Conservation (phyloP, 2,329 filamentous ascomycete species). For the Penicillium sp. region DNA sequence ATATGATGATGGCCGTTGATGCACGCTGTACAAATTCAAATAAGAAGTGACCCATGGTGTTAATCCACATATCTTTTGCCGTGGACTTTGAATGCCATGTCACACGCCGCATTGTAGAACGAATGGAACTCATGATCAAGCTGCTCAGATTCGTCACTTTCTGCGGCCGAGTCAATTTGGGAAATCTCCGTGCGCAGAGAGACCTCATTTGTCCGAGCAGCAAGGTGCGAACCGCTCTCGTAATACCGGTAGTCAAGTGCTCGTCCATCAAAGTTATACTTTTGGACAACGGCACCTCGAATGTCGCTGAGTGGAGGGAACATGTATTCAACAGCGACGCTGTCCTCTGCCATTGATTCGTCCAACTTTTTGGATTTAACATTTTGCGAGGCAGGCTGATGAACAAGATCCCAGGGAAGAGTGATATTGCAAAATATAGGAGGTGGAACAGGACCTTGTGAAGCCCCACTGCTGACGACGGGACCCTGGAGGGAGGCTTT, state of each 20-base stretch:
- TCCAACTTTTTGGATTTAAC: not conserved
- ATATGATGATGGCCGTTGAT: not conserved
- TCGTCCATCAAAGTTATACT: conserved; percentile 34
- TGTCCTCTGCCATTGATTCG: conserved; percentile 4
- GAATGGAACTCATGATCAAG: conserved; percentile 30
- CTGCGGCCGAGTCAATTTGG: not conserved
- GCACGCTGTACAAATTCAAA: conserved; percentile 10
- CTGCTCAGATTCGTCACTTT: conserved; percentile 5
- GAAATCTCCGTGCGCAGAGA: conserved; percentile 30
- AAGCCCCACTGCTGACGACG: conserved; percentile 14
- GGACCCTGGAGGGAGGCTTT: conserved; percentile 19
- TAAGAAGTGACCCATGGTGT: not conserved
- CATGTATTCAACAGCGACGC: conserved; percentile 33
- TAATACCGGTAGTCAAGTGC: conserved; percentile 32
- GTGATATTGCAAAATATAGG: conserved; percentile 32
- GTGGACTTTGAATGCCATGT: conserved; percentile 38
- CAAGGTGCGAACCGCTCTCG: conserved; percentile 33
- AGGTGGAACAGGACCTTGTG: conserved; percentile 17
- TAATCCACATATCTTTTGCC: conserved; percentile 3
- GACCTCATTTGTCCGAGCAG: conserved; percentile 31
- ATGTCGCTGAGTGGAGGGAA: conserved; percentile 34
- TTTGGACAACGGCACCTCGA: conserved; percentile 26
- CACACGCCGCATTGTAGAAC: conserved; percentile 38
- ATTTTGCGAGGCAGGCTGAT: not conserved
- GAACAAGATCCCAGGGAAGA: conserved; percentile 27